Base-by-base conservation (phyloP, 164 flowering plant species). In the Buxus sempervirens region DNA sequence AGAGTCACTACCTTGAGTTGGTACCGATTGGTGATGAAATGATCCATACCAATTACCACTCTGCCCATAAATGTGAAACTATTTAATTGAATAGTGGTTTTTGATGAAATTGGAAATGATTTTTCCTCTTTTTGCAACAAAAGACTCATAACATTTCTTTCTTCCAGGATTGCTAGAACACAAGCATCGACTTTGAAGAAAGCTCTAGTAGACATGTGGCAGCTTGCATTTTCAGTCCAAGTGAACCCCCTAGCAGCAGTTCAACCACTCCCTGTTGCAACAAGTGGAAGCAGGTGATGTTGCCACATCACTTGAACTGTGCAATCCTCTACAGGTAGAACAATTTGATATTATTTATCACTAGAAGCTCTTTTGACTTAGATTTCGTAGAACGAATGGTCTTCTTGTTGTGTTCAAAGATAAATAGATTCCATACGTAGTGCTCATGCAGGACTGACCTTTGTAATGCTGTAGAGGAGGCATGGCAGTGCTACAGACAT, bases 181-280 rank as follows among this genome's bases (percentile, higher is more conserved):
- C 83, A 75, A 71, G 84, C 70, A 58, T 19, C 64, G 14, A 63
- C 81, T 0, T 12, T 80, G 64, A 91, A 81, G 77, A 87, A 90
- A 72, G 88, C 85, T 63, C 51, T 88, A 55, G 54, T 79, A 32
- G 96, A 90, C 70, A 70, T 90, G 68, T 95, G 97, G 98, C 84
- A 85, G 69, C 96, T 95, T 66, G 97, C 97, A 55, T 91, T 95
- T 77, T 86, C 97, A 38, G 86, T 88, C 72, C 96, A 95, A 72
- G 94, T 91, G 73, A 91, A 95, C 74, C 98, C 98, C 38, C 76
- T 91, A 49, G 98, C 97, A 26, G 93, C 96, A 19, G 82, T 89
- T 66, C 90, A 91, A 78, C 77, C 93, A 12, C 85, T 82, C 23
- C 84, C 89, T 36, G 68, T 67, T 60, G 73, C 81, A n/a, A 65